Conservation (phyloP, 129 eudicot genomes). For the Helichrysum umbraculigerum region DNA sequence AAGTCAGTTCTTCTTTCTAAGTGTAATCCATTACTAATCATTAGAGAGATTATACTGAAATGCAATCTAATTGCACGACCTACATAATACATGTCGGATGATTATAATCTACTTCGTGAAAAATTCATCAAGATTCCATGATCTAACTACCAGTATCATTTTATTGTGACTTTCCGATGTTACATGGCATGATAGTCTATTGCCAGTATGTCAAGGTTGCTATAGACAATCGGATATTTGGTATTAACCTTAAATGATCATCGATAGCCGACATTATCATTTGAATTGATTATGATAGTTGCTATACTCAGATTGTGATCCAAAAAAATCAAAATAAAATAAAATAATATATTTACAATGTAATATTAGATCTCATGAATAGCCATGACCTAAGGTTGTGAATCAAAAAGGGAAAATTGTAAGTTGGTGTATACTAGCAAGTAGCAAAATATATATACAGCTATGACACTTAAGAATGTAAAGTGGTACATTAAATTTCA, state of each 20-base stretch:
- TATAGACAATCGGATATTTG: neutral
- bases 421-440: neutral
- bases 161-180: neutral
- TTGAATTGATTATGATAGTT: too few species aligned
- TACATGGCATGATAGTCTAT: neutral
- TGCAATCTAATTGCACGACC: neutral
- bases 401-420: neutral
- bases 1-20: neutral
- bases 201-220: neutral
- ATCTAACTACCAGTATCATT: constrained; percentile 1
- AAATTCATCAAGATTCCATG: neutral
- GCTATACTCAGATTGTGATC: too few species aligned
- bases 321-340: too few species aligned
- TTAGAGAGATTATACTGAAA: neutral
- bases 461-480: neutral
- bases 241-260: too few species aligned
- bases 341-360: too few species aligned
- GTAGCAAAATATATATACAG: neutral
- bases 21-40: neutral
- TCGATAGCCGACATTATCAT: too few species aligned
- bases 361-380: too few species aligned
- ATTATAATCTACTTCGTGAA: neutral
- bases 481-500: neutral
- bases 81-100: neutral
- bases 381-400: neutral